Base-by-base conservation (phyloP, 2,329 filamentous ascomycete genomes). In the Arthrobotrys conoides region DNA sequence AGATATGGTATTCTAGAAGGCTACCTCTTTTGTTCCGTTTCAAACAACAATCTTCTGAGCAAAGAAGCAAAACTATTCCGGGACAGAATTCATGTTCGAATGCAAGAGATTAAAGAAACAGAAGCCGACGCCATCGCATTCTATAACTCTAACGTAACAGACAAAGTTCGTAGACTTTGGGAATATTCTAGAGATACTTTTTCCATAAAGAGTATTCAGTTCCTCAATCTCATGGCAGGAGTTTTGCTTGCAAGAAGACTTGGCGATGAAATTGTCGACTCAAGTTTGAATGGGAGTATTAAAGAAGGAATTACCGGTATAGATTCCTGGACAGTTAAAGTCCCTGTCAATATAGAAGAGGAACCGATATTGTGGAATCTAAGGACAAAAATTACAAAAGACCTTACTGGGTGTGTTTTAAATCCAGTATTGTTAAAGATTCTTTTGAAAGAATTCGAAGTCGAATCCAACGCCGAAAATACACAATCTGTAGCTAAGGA, bases 321-420 rank as follows among this genome's bases (percentile, higher is more conserved):
- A 12, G 8, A 49, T 22, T 6, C 36, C 5, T 16, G n/a, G 33
- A 46, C 20, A 0, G 41, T 48, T 5, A 59, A 33, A 38, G 27
- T 72, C 18, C 3, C 22, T 22, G 2, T 72, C 5, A 38, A 48
- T 10, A 16, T 66, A 14, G 53, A 22, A 24, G 22, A 57, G 10
- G 5, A 65, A 6, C 69, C 69, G 22, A 20, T 61, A 12, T 33
- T 72, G 4, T 64, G 57, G 69, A 46, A 55, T 12, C 10, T 72
- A 4, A 44, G 69, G n/a, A 33, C 24, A 5, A 72, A 66, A n/a
- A 27, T 72, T 16, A 66, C 53, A 8, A 48, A 59, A 9, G 18
- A 48, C 14, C 1, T 63, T 48, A 6, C 9, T 16, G 24, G 44
- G 8, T 44, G n/a, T 5, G 3, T 53, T 3, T 30, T 71, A 5